Base-by-base conservation (phyloP, 2,329 filamentous ascomycete species). In the Fusarium irregulare region DNA sequence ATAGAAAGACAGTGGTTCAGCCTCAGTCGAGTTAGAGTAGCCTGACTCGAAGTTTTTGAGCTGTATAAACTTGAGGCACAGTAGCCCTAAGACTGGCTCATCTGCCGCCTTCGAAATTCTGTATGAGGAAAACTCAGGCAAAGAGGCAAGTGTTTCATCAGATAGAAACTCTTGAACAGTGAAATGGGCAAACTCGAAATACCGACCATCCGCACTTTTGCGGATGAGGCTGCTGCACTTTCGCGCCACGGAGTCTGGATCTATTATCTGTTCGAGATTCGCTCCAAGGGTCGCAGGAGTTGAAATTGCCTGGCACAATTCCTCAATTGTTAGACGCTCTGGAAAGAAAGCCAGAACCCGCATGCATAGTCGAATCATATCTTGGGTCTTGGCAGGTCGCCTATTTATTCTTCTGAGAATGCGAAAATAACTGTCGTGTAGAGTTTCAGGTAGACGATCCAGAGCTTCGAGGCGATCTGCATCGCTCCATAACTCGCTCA, bases 141-240 rank as follows among this genome's bases (percentile, higher is more conserved):
- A 11, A 8, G 41, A 23, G 1, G 2, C 3, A 16, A 28, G 18
- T 3, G 3, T 3, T 2, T 13, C 5, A 14, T 13, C 21, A 2
- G 21, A 18, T 2, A 56, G 18, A 20, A 46, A 56, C 2, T 56
- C 53, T 12, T 16, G 27, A 2, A 56, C 53, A 2, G 53, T 46
- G 18, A 56, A 56, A 25, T 56, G 53, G 4, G 53, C 28, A 21
- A 56, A 45, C 18, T 71, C 68, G 1, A 69, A 50, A 4, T 13
- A 18, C 0, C 1, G 7, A 0, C 44, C 56, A 11, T 62, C 23
- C 2, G 57, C 45, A 12, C 45, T 54, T 28, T 57, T 65, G 6
- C 56, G 51, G 0, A 68, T 59, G 1, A 70, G 37, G 6, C 67
- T 68, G 16, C 67, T 60, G 16, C 67, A 70, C 1, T 32, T 18